phyloP scores from a whole-genome alignment of 2,329 filamentous ascomycete genomes.

The Monosporascus sp. region DNA sequence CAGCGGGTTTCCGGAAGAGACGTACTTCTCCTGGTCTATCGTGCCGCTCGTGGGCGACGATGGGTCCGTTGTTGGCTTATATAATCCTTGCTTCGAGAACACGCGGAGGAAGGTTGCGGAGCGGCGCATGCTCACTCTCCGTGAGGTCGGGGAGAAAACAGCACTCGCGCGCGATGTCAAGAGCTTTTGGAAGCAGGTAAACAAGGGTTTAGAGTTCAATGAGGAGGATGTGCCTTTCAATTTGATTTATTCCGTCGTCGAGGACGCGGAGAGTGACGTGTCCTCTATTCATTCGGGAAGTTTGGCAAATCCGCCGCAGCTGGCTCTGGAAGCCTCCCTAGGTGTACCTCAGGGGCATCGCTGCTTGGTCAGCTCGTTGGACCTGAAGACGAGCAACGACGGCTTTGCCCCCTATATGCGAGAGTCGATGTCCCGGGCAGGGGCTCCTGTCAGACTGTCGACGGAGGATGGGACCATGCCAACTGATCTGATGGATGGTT shows the following conservation, averaged over 20 bases:
- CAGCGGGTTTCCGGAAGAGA: slow-evolving; percentile 68
- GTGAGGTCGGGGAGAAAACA: slow-evolving; percentile 73
- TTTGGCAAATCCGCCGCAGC: slow-evolving; percentile 54
- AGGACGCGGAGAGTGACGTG: slow-evolving; percentile 66
- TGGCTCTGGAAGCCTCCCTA: slow-evolving; percentile 66
- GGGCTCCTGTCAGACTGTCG: slow-evolving; percentile 63
- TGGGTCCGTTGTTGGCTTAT: slow-evolving; percentile 69
- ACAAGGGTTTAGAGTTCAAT: slow-evolving; percentile 66
- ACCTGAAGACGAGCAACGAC: slow-evolving; percentile 63
- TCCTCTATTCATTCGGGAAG: slow-evolving; percentile 68
- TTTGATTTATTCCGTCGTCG: slow-evolving; percentile 69
- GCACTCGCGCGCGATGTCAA: slow-evolving; percentile 67
- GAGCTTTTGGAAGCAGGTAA: slow-evolving; percentile 68
- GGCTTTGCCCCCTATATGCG: slow-evolving; percentile 74
- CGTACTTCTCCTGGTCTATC: slow-evolving; percentile 79
- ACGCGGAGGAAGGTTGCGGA: slow-evolving; percentile 75
- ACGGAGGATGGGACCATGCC: slow-evolving; percentile 64
- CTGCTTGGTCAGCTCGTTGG: slow-evolving; percentile 56
- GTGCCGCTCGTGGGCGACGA: slow-evolving; percentile 72
- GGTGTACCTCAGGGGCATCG: slow-evolving; percentile 63
- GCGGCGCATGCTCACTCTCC: slow-evolving; percentile 71
- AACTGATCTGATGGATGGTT: slow-evolving; percentile 56
- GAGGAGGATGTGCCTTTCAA: slow-evolving; percentile 72
- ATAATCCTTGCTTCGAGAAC: slow-evolving; percentile 79
- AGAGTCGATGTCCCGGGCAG: slow-evolving; percentile 63